Evolutionary conservation across 2,329 filamentous ascomycete species (phyloP).

Genomic region (Thelonectria discophora): DNA sequence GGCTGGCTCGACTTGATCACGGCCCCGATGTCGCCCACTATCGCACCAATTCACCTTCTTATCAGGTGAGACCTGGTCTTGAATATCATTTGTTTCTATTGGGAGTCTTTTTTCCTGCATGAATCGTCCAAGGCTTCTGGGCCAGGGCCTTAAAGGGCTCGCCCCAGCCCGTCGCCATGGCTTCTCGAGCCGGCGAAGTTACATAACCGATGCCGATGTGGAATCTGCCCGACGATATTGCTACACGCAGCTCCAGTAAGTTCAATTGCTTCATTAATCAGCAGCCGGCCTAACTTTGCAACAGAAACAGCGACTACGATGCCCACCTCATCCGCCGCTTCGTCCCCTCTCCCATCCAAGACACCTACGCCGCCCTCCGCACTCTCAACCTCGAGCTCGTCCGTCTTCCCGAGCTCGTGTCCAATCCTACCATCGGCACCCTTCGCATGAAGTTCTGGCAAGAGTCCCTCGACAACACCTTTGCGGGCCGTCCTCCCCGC

Average conservation of each 20-base stretch:
- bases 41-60: constrained; percentile 20
- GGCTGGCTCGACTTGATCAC: constrained; percentile 36
- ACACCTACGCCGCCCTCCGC: constrained; percentile 89
- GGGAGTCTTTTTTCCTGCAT: constrained; percentile 42
- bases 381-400: constrained; percentile 94
- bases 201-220: constrained; percentile 61
- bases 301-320: constrained; percentile 86
- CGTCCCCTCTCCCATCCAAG: constrained; percentile 75
- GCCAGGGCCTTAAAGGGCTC: constrained; percentile 52
- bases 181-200: constrained; percentile 48
- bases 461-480: constrained; percentile 80
- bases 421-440: constrained; percentile 83
- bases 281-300: constrained; percentile 18
- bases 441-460: constrained; percentile 97
- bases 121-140: constrained; percentile 49
- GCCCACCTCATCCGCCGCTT: constrained; percentile 88
- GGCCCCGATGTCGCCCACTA: constrained; percentile 26
- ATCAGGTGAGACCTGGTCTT: constrained; percentile 1
- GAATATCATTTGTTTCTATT: neutral
- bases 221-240: constrained; percentile 64
- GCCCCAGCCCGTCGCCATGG: constrained; percentile 31
- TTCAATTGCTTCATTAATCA: neutral
- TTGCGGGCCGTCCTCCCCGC: constrained; percentile 81
- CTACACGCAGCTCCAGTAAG: constrained; percentile 60
- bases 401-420: constrained; percentile 87